Evolutionary conservation across 2,329 filamentous ascomycete genomes (phyloP), one percentile per base, ranked within the genome.

Genomic region (Pleomassaria siparia): DNA sequence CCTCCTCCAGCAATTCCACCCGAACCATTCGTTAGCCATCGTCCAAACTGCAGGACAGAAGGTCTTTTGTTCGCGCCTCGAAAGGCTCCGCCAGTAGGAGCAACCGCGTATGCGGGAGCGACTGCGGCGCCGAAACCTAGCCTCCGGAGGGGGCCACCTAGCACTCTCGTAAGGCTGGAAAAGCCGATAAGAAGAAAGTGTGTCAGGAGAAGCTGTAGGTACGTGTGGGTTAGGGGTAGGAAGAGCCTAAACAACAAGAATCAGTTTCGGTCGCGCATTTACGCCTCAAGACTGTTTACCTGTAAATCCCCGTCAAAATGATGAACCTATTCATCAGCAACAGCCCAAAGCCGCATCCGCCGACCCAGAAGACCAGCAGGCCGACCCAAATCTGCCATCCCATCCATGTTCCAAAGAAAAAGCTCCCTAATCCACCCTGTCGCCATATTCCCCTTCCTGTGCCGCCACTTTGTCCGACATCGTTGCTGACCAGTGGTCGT

Each of bases 1-100:
- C 79, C 77, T 15, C 77, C 78, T n/a, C 78, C 77, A 25, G 78
- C 75, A 50, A 79, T 78, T 13, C 77, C 76, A 3, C 76, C 74
- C 0, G 72, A 73, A 10, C 72, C 72, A 46, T 68, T 68, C 11
- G 60, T 44, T 51, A 77, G 47, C 70, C 72, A 70, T 40, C 56
- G 60, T n/a, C 51, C 56, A 46, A 73, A 61, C 9, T 54, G 44
- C 16, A 56, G 16, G 10, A 56, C 21, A 20, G 50, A 52, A 10
- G 44, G 51, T 10, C 54, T 60, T 43, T 60, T 64, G 41, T 46
- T 57, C 13, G 46, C 42, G 10, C 55, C 59, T 48, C 66, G 58
- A 28, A 63, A 68, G 6, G 58, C 44, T 51, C 70, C 54, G 46
- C 58, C 70, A 55, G 56, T 61, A 18, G 64, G 58, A 2, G 63